phyloP scores from a whole-genome alignment of 257 asterid species.

The Jasminum sambac region DNA sequence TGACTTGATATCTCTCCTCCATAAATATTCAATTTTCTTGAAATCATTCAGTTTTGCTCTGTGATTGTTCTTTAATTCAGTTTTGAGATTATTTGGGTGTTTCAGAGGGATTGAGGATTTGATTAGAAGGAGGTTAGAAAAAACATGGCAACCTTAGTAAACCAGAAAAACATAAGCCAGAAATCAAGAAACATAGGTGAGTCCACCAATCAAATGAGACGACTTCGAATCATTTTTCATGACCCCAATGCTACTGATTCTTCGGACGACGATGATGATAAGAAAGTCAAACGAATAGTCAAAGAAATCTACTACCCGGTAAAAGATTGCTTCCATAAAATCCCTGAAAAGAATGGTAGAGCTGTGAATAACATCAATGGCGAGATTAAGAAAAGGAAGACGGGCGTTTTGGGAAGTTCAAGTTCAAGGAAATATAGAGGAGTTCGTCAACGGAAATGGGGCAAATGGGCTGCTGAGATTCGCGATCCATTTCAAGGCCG shows the following conservation, averaged over 20 bases:
- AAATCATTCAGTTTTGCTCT: neutral
- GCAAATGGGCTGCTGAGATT: constrained; percentile 61
- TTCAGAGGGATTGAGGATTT: constrained; percentile 19
- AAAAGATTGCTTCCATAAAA: neutral
- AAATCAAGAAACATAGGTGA: constrained; percentile 16
- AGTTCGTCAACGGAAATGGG: constrained; percentile 58
- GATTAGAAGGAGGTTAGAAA: neutral
- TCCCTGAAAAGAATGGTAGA: constrained; percentile 30
- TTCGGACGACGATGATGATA: constrained; percentile 42
- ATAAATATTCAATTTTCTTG: neutral
- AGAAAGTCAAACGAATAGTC: constrained; percentile 33
- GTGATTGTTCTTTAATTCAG: neutral
- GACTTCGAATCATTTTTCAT: constrained; percentile 34
- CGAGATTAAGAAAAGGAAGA: constrained; percentile 21
- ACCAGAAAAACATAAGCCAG: constrained; percentile 18
- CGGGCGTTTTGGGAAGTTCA: constrained; percentile 24
- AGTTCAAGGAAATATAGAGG: constrained; percentile 30
- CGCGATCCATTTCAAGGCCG: constrained; percentile 45
- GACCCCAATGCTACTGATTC: constrained; percentile 65
- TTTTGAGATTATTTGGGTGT: constrained; percentile 10
- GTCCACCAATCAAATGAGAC: constrained; percentile 20
- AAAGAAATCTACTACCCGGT: constrained; percentile 33
- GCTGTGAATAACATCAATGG: constrained; percentile 37
- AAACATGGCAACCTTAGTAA: constrained; percentile 28
- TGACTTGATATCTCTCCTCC: constrained; percentile 18